Evolutionary conservation across 1,284 basidiomycete genomes (phyloP), one percentile per base, ranked within the genome.

Genomic region (Sanghuangporus weigelae): DNA sequence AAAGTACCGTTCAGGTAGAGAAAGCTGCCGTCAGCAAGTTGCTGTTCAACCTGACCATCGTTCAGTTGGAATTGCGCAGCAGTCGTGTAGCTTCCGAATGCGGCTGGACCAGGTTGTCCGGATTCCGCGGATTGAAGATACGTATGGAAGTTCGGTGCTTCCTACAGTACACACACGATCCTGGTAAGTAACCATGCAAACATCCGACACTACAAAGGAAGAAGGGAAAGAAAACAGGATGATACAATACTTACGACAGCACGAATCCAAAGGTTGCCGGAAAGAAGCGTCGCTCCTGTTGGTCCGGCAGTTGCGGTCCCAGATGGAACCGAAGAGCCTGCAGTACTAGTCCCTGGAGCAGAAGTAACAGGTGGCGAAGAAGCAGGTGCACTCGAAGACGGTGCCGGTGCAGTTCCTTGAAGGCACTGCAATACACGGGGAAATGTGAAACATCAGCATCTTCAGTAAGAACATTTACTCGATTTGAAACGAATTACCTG

Each of bases 111-210:
- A 3, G 77, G 76, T n/a, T 75, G 79, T 66, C 74, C 74, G 26
- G 73, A 69, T 0, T 76, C 74, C 67, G 82, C 76, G 21, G 83
- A 84, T 60, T 79, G 81, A 50, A 87, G 79, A 72, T 87, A 86
- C 68, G 85, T 78, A 72, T 86, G 85, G 80, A 86, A 86, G 73
- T 85, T 84, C 16, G 85, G 84, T 66, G 79, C 83, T 73, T 79
- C 82, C 79, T 84, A 66, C 8, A 21, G 36, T 53, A 5, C 12
- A 57, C 19, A 40, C 26, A 31, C 5, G 26, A 31, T 31, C 26
- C 26, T 5, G 26, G 26, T 31, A 31, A 31, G 26, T 49, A 31
- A 16, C 1, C 57, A 51, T 48, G 26, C 31, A 35, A 10, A n/a
- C 54, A 39, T n/a, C 14, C 11, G 38, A n/a, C 8, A 56, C 21